Base-by-base conservation (phyloP, 106 monocot species). In the Phalaenopsis aphrodite region DNA sequence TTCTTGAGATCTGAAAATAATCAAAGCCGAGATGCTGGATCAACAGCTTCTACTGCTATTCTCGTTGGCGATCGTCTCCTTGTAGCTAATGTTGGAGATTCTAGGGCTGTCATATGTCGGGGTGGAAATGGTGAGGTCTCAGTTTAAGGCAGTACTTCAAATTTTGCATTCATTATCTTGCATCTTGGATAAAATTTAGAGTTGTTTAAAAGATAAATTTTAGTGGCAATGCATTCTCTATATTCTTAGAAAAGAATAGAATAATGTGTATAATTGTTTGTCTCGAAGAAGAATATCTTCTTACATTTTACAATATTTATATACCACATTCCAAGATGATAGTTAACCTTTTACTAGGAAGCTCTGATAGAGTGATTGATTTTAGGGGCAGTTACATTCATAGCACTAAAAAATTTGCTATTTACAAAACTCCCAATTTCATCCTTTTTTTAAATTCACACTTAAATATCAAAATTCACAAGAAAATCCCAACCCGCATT, bases 81-180 rank as follows among this genome's bases (percentile, higher is more conserved):
- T 30, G 30, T 30, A 30, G 30, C 30, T 30, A 30, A 30, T 30
- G 30, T 30, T 30, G 30, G 30, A 30, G 30, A 30, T 30, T 30
- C 30, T 30, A 30, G 30, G 0, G 30, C 30, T 30, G 30, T 30
- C 30, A 30, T 30, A 30, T 30, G 30, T 30, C 30, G 0, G 30
- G 0, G 30, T 30, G 30, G 30, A 30, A 30, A 30, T 30, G 30
- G 91, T 88, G 69, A 81, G 56, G 16, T 14, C 36, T 11, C 3
- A 37, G 11, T 38, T 61, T 19, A 61, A 61, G 19, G 69, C 30
- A 69, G 39, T 12, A 10, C 39, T 38, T 69, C 30, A 69, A 69
- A 69, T 37, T 18, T 61, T 69, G 69, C 69, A 69, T 69, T 37
- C 39, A 2, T 39, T 69, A 3, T 69, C 11, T 69, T 69, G 12